Evolutionary conservation across 345 rosid species (phyloP), one percentile per base, ranked within the genome.

Genomic region (Salix suchowensis): DNA sequence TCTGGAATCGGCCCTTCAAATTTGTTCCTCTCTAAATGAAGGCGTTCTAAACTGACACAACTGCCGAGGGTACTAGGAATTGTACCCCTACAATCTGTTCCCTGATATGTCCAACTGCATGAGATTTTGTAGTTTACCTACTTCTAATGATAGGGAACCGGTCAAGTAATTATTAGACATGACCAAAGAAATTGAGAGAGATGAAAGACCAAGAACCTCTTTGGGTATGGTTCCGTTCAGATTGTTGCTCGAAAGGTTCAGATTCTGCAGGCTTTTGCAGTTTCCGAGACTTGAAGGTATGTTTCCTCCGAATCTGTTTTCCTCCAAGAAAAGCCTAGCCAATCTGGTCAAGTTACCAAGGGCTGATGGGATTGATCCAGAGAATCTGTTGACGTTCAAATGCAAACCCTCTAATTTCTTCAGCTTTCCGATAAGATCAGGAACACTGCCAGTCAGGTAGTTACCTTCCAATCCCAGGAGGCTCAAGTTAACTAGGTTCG

Each of bases 151-250:
- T 4, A 79, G 42, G 30, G 73, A 37, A 71, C 87, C 85, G 11
- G 73, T 79, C 69, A 86, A 78, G 21, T 2, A 72, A 68, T 86
- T 82, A 67, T 46, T 24, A 44, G 85, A 82, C 76, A 84, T 14
- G 58, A 67, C 72, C 82, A 86, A 61, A 30, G 73, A 68, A 24
- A 76, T 67, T 75, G 84, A 77, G 46, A 83, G 60, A 24, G 84
- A 80, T 65, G 84, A 68, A 74, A 79, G 82, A 36, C 73, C 73
- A 14, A 80, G 3, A 48, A 81, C 62, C 52, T 86, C 55, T 72
- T 28, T 73, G 24, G 85, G 85, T 74, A 84, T 72, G 75, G 71
- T 72, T 60, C 88, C 87, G 37, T 3, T 82, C 6, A 84, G 84
- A 42, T 70, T 62, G 80, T 86, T 84, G n/a, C 67, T 65, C 40